Evolutionary conservation across 2,329 filamentous ascomycete genomes (phyloP).

Genomic region (Gaeumannomyces sp.): DNA sequence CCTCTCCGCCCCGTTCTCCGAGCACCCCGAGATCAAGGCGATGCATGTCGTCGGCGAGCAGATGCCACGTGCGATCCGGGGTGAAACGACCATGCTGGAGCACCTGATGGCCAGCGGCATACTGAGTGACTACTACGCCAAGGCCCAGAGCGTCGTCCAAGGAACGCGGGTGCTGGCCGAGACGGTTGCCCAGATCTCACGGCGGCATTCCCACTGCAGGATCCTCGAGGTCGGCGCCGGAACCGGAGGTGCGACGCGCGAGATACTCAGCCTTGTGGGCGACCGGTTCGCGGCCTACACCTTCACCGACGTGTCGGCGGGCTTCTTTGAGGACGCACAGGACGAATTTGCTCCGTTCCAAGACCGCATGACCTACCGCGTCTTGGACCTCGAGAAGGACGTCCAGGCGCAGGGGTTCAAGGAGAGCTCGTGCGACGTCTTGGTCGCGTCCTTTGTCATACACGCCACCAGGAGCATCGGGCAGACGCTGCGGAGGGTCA

Average conservation of each 20-base stretch:
- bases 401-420: constrained; percentile 4
- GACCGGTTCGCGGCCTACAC: constrained; percentile 25
- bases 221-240: constrained; percentile 32
- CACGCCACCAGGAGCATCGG: constrained; percentile 3
- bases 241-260: constrained; percentile 22
- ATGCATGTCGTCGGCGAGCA: constrained; percentile 11
- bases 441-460: constrained; percentile 6
- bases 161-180: neutral
- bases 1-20: too few relatives aligned
- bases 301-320: constrained; percentile 36
- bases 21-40: too few relatives aligned
- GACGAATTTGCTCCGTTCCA: neutral
- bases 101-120: constrained; percentile 27
- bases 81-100: constrained; percentile 21
- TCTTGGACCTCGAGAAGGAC: neutral
- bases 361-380: constrained; percentile 1
- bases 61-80: constrained; percentile 12
- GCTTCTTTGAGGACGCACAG: constrained; percentile 30
- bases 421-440: neutral
- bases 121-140: constrained; percentile 26
- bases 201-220: constrained; percentile 10
- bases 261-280: neutral
- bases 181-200: neutral
- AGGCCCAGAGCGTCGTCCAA: constrained; percentile 14
- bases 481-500: neutral